These are phyloP conservation scores for Kluyveromyces lactis DNA, from an alignment of 805 yeast species.

Conservation along the genomic window DNA sequence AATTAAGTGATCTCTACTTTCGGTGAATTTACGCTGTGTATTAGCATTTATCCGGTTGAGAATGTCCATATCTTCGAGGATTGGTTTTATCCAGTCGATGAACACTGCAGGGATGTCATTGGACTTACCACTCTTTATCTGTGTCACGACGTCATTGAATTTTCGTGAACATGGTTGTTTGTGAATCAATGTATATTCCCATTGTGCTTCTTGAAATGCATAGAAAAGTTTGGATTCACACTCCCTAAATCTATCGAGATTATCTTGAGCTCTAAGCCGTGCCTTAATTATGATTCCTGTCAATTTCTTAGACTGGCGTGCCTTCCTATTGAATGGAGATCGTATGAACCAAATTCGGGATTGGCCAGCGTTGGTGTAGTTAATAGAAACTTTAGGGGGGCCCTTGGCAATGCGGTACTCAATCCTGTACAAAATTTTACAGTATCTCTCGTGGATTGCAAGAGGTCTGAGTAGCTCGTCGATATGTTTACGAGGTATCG, in stretches of 20 bases:
- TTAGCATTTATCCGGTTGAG: constrained; percentile 7
- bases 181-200: constrained; percentile 20
- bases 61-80: constrained; percentile 11
- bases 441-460: constrained; percentile 20
- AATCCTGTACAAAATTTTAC: constrained; percentile 11
- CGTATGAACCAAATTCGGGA: constrained; percentile 26
- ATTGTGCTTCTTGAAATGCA: constrained; percentile 25
- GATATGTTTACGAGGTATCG: constrained; percentile 12
- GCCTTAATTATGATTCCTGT: constrained; percentile 16
- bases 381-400: constrained; percentile 17
- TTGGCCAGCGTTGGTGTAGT: constrained; percentile 19
- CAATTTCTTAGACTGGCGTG: constrained; percentile 20
- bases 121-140: not conserved
- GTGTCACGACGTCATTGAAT: not conserved
- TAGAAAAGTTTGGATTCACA: constrained; percentile 14
- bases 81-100: constrained; percentile 23
- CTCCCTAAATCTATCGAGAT: constrained; percentile 11
- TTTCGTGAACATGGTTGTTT: not conserved
- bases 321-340: constrained; percentile 21
- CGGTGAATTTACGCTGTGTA: constrained; percentile 10
- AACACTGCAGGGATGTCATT: not conserved
- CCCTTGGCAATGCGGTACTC: constrained; percentile 18
- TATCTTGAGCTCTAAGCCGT: constrained; percentile 15
- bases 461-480: constrained; percentile 17
- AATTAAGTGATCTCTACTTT: constrained; percentile 13